Evolutionary conservation across 1,284 basidiomycete species (phyloP), one percentile per base, ranked within the genome.

Genomic region (Somion occarium): DNA sequence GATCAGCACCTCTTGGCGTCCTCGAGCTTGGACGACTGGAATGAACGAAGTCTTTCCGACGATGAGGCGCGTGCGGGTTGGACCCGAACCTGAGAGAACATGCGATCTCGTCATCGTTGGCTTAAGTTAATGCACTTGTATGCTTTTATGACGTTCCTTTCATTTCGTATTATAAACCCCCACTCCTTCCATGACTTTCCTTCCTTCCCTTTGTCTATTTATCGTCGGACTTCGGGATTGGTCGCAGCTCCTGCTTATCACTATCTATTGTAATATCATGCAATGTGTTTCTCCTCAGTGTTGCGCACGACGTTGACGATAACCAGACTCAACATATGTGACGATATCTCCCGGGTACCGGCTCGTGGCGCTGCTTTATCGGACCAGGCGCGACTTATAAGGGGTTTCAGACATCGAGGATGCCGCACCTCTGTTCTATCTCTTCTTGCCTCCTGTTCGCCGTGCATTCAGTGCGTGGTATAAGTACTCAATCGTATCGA

Each of bases 381-480:
- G 42, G 42, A 23, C 23, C 42, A 43, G 19, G 22, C n/a, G 13
- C 42, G 24, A 27, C 18, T 23, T 38, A 46, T 26, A 46, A 46
- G 44, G 25, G 11, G 46, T 25, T 22, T 30, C 27, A 22, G 12
- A 23, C 47, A 49, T 41, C 20, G 20, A 49, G 38, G 47, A 49
- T 49, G 47, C 47, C 23, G 47, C 47, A 49, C 38, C 26, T 22
- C 34, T 22, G 26, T 47, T 12, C 38, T 22, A 19, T 18, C 15
- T 39, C 47, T 39, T 41, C 38, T 24, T 23, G 37, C 25, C 37
- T 41, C 44, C 26, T 12, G 13, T 22, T 34, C 44, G 26, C 30
- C 44, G 44, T 49, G 47, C 47, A 26, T 30, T 19, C 38, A 24
- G 47, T n/a, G 38, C 38, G 13, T 39, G 37, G 38, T 42, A 41